These are phyloP conservation scores for Leptographium lundbergii DNA, from an alignment of 2,329 filamentous ascomycete genomes.

Conservation along the genomic window DNA sequence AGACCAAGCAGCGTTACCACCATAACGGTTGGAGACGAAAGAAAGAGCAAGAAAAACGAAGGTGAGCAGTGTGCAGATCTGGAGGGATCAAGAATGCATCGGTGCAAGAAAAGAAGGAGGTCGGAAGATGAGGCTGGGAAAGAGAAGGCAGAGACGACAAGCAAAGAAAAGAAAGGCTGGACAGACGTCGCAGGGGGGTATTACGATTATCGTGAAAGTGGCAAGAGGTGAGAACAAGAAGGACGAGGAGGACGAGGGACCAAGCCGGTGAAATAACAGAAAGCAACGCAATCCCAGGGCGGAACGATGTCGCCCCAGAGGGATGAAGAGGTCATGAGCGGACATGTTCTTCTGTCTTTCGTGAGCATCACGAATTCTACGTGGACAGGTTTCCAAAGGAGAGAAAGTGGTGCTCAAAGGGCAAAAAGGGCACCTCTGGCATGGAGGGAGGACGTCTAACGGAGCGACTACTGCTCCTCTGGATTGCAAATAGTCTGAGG, in stretches of 20 bases:
- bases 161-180: not conserved
- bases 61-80: not conserved
- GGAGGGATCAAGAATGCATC: not conserved
- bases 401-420: not conserved
- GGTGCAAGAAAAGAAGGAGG: not conserved
- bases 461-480: not conserved
- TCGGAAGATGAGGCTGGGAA: not conserved
- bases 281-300: not conserved
- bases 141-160: not conserved
- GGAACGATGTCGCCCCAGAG: not conserved
- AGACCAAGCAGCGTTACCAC: not conserved
- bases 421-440: not conserved
- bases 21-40: not conserved
- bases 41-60: not conserved
- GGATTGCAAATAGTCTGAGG: not conserved
- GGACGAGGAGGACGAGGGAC: not conserved
- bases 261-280: not conserved
- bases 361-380: not conserved
- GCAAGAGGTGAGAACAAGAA: not conserved
- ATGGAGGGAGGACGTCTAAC: conserved; percentile 1
- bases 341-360: not conserved
- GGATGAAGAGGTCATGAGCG: not conserved
- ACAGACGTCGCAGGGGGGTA: not conserved
- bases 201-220: not conserved
- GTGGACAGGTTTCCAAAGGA: not conserved